A percentile compares a stretch with the other conserved stretches of the same genome.
phyloP scores from a whole-genome alignment of 768 basidiomycete genomes.

The Leccinellum albellum region DNA sequence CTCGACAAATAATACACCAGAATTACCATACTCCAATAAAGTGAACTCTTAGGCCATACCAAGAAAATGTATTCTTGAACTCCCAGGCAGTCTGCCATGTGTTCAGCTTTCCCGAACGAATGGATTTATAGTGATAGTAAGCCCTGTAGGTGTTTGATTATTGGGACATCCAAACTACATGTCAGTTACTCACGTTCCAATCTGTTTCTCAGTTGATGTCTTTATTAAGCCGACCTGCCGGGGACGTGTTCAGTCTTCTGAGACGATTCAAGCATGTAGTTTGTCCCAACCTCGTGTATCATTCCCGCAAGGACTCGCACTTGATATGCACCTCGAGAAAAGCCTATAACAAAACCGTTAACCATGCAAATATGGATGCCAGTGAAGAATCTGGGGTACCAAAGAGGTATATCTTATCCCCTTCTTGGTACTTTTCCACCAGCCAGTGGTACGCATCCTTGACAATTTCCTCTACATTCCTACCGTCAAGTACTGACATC shows the following conservation, averaged over 20 bases:
- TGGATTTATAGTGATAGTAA: conserved; percentile 18
- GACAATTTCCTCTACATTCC: conserved; percentile 32
- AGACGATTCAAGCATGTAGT: background rate
- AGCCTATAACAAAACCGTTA: conserved; percentile 20
- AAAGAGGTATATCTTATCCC: conserved; percentile 35
- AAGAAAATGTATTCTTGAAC: conserved; percentile 47
- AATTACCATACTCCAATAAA: conserved; percentile 53
- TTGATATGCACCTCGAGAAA: conserved; percentile 44
- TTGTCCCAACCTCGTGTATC: conserved; percentile 31
- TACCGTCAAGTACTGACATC: background rate
- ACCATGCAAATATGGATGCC: background rate
- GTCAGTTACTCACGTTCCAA: conserved; percentile 21
- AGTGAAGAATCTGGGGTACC: conserved; percentile 16
- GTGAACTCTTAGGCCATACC: conserved; percentile 40
- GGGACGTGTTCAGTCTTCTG: background rate
- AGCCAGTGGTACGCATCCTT: conserved; percentile 34
- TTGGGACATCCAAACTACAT: background rate
- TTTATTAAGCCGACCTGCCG: conserved; percentile 27
- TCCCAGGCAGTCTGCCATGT: conserved; percentile 15
- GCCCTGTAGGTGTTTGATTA: conserved; percentile 5
- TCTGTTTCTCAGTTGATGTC: conserved; percentile 31
- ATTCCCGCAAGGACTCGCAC: conserved; percentile 40
- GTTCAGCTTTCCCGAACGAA: conserved; percentile 17
- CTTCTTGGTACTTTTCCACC: conserved; percentile 26
- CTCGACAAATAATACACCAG: background rate